These are phyloP conservation scores for Chaetoscypha palmicola DNA, from an alignment of 2,329 filamentous ascomycete species.

Conservation along the genomic window DNA sequence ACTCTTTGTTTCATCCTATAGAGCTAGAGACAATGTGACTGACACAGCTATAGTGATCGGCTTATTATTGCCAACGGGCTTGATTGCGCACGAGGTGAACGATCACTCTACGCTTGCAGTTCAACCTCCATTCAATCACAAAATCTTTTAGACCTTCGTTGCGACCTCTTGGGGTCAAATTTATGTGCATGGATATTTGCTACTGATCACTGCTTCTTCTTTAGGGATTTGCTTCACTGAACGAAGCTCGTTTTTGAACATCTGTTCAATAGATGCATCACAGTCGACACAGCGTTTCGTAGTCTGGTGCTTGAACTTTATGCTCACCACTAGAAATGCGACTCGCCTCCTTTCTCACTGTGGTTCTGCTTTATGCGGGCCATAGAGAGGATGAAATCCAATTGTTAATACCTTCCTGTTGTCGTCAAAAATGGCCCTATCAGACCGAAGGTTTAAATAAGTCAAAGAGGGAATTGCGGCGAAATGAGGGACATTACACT, in stretches of 20 bases:
- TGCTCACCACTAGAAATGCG: constrained; percentile 14
- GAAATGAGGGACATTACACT: no score
- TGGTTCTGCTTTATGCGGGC: constrained; percentile 38
- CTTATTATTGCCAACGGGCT: constrained; percentile 14
- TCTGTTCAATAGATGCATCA: no score
- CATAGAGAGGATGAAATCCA: constrained; percentile 49
- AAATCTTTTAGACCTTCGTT: constrained; percentile 4
- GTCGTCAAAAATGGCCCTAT: no score
- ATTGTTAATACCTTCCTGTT: no score
- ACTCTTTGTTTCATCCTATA: constrained; percentile 8
- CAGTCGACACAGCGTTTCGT: constrained; percentile 1
- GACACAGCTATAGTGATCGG: constrained; percentile 28
- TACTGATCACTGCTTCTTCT: constrained; percentile 11
- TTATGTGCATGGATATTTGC: constrained; percentile 11
- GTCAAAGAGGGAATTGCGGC: no score
- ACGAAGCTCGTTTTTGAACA: background rate
- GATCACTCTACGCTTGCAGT: constrained; percentile 16
- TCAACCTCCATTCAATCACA: constrained; percentile 8
- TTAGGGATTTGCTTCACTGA: constrained; percentile 4
- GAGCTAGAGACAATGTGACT: constrained; percentile 22
- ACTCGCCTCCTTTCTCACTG: constrained; percentile 45
- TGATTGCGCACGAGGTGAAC: constrained; percentile 19
- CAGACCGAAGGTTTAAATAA: no score
- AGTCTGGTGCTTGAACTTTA: constrained; percentile 17
- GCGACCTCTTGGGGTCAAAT: constrained; percentile 1